Evolutionary conservation across 257 asterid genomes (phyloP), one percentile per base, ranked within the genome.

Genomic region (Przewalskia tangutica): DNA sequence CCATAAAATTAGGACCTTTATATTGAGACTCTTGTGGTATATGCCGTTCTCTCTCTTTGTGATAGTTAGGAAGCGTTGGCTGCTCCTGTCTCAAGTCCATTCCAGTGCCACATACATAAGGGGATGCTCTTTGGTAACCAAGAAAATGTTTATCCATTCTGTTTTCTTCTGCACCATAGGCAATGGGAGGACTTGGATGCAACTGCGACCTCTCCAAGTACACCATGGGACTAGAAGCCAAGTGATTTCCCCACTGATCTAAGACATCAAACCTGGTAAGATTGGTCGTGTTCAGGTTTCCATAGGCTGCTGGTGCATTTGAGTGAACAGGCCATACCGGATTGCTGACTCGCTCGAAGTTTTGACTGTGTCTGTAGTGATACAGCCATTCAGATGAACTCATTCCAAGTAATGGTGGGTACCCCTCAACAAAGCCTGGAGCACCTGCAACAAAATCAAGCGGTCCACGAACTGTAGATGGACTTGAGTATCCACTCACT

Each of bases 371-470:
- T 77, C 98, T 88, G 55, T 95, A 92, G 87, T 90, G 99, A 82
- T 95, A 89, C 2, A 95, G 96, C 99, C 99, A 95, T 77, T 95
- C 98, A 0, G 99, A 93, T 64, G 99, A 95, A 70, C 97, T 92
- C 97, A 93, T 93, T 20, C 95, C 97, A 2, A 88, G 82, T 62
- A 84, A 64, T 20, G 93, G 92, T 42, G 92, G 94, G 81, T 89
- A 87, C 38, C 91, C 94, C 44, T 83, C 92, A 18, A 89, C 88
- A n/a, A 86, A 82, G 55, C 92, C 88, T 3, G 92, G 81, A 56
- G 88, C 82, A 17, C 90, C 89, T 27, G 89, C 81, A 56, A 59
- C 63, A 79, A 77, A 80, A 20, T 89, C 91, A 17, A 86, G 11
- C 7, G 86, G 87, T 42, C 87, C 87, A 54, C 81, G 86, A 44